Base-by-base conservation (phyloP, 208 protist species). In the Crithidia sp. region DNA sequence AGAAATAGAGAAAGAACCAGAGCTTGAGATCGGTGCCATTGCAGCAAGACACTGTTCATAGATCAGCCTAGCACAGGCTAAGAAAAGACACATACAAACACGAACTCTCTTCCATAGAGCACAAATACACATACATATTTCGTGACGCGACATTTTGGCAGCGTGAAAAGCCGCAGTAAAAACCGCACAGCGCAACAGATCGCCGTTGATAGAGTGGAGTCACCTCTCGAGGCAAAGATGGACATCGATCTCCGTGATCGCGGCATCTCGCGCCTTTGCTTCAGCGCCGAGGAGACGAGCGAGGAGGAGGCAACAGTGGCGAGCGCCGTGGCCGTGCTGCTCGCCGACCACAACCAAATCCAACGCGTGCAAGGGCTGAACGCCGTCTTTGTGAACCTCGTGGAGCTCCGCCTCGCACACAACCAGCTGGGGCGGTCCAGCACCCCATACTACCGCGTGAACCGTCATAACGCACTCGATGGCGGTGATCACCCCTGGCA, bases 201-300 rank as follows among this genome's bases (percentile, higher is more conserved):
- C 28, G 28, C 28, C 0, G 28, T 28, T 28, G 28, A 28, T 28
- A 28, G 28, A 28, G 28, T 28, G 28, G 0, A 28, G 28, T 28
- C 28, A 28, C 28, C 28, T 28, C 1, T 28, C 28, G 0, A 1
- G 1, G 28, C 28, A 36, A 9, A 50, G 50, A 96, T 96, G 92
- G 83, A 95, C 17, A 79, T 96, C 56, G 87, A 96, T 52, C 68
- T 96, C 53, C 79, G 77, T 19, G 53, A 84, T 60, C 82, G 87
- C 47, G 82, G 74, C 12, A 91, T 96, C 47, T 75, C 67, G 43
- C 88, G 93, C 65, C 79, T 96, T 7, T 77, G 75, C 56, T 96
- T 96, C 63, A 82, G 87, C 57, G 56, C 47, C 2, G 55, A 63
- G 55, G 58, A 76, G 19, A 74, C 80, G 0, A 83, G 62, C 9